Conservation (phyloP, 2,329 filamentous ascomycete species). For the Trichophyton simii region DNA sequence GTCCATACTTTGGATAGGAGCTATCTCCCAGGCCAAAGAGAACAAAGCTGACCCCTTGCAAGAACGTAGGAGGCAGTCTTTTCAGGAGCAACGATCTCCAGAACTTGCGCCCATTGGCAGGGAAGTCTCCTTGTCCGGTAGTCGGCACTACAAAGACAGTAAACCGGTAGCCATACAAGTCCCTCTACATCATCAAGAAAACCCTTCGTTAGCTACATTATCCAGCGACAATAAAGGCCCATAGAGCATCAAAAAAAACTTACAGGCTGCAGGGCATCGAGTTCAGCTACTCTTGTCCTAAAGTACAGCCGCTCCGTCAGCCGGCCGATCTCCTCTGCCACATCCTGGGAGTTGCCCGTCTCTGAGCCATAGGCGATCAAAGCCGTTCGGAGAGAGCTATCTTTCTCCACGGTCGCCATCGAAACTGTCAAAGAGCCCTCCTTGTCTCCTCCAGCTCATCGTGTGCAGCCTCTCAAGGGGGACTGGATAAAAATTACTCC, state of each 20-base stretch:
- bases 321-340: slow-evolving; percentile 70
- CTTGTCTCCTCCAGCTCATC: neutral
- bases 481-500: neutral
- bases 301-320: slow-evolving; percentile 69
- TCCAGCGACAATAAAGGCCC: neutral
- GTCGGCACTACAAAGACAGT: slow-evolving; percentile 73
- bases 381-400: slow-evolving; percentile 23
- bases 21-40: slow-evolving; percentile 89
- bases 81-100: slow-evolving; percentile 77
- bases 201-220: neutral
- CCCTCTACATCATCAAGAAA: slow-evolving; percentile 18
- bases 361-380: slow-evolving; percentile 87
- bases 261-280: slow-evolving; percentile 66
- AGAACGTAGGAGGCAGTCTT: slow-evolving; percentile 57
- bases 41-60: slow-evolving; percentile 59
- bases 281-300: slow-evolving; percentile 57
- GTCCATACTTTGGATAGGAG: slow-evolving; percentile 73
- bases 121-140: slow-evolving; percentile 88
- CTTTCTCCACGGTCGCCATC: slow-evolving; percentile 7
- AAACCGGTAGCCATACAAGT: slow-evolving; percentile 25
- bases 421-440: neutral
- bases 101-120: slow-evolving; percentile 65
- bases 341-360: slow-evolving; percentile 85
- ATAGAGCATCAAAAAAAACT: slow-evolving; percentile 19
- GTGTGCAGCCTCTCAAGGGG: neutral